Conservation (phyloP, 805 yeast genomes). For the Lipomyces sp. region DNA sequence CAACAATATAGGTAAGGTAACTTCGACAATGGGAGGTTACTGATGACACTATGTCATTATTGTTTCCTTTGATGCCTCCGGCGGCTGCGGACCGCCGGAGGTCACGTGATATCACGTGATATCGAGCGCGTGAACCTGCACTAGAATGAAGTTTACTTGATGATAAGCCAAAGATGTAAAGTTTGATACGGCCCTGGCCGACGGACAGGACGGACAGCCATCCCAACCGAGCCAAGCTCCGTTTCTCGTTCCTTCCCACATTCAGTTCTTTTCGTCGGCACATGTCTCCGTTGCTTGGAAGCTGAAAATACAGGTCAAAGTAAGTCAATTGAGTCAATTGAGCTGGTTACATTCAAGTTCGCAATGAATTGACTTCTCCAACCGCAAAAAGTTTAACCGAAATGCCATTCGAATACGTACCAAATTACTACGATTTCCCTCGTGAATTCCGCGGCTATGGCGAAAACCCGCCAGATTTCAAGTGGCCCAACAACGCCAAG, state of each 20-base stretch:
- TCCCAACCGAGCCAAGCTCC: background rate
- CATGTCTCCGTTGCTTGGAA: background rate
- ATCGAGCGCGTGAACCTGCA: too few relatives aligned
- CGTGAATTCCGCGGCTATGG: slow-evolving; percentile 47
- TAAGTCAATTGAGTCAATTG: background rate
- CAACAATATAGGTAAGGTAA: too few relatives aligned
- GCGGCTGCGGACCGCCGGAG: background rate
- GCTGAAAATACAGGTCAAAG: background rate
- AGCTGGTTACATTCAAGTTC: background rate
- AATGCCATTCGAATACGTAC: slow-evolving; percentile 24
- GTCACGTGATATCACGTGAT: too few relatives aligned
- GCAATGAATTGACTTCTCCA: background rate
- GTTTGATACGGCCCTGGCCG: too few relatives aligned
- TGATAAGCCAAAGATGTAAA: too few relatives aligned
- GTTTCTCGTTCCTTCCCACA: background rate
- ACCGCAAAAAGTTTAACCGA: background rate
- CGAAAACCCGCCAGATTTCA: slow-evolving; percentile 42
- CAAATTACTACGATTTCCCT: slow-evolving; percentile 37
- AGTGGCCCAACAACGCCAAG: slow-evolving; percentile 47
- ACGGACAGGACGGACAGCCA: too few relatives aligned
- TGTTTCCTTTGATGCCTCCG: background rate
- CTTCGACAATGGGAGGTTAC: too few relatives aligned
- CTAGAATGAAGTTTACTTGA: too few relatives aligned
- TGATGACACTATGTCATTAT: too few relatives aligned
- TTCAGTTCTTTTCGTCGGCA: background rate